Conservation (phyloP, 441 rosid species). For the Dalechampia spathulata region DNA sequence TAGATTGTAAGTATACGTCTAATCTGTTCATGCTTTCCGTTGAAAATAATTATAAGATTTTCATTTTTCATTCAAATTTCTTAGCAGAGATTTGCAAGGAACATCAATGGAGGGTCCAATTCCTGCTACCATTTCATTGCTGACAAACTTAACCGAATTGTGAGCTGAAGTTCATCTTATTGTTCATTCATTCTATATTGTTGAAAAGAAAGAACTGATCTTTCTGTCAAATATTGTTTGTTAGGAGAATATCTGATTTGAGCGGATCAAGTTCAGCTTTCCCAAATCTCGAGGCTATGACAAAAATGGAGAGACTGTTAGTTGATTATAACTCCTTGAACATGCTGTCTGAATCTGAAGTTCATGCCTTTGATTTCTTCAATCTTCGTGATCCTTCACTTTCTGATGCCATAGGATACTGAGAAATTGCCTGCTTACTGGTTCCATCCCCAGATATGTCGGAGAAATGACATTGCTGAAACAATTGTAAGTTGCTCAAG, state of each 20-base stretch:
- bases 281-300: constrained; percentile 40
- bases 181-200: background rate
- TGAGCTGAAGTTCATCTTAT: constrained; percentile 27
- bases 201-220: background rate
- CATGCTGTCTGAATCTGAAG: background rate
- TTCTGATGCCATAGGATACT: constrained; percentile 36
- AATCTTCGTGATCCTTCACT: background rate
- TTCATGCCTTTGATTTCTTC: background rate
- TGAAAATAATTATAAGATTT: too few relatives aligned
- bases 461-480: constrained; percentile 23
- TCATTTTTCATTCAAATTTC: too few relatives aligned
- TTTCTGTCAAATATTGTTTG: constrained; percentile 3
- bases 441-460: constrained; percentile 38
- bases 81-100: constrained; percentile 66
- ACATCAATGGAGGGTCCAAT: constrained; percentile 82
- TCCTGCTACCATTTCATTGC: constrained; percentile 49
- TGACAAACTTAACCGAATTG: constrained; percentile 44
- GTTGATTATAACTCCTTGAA: constrained; percentile 20
- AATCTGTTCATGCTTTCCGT: background rate
- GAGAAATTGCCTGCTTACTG: constrained; percentile 60
- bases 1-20: constrained; percentile 43
- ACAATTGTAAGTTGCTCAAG: constrained; percentile 45
- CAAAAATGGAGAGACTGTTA: constrained; percentile 31
- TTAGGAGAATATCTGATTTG: constrained; percentile 78
- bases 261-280: constrained; percentile 40